phyloP scores from a whole-genome alignment of 1,284 basidiomycete species.

The Marasmius tenuissimus region DNA sequence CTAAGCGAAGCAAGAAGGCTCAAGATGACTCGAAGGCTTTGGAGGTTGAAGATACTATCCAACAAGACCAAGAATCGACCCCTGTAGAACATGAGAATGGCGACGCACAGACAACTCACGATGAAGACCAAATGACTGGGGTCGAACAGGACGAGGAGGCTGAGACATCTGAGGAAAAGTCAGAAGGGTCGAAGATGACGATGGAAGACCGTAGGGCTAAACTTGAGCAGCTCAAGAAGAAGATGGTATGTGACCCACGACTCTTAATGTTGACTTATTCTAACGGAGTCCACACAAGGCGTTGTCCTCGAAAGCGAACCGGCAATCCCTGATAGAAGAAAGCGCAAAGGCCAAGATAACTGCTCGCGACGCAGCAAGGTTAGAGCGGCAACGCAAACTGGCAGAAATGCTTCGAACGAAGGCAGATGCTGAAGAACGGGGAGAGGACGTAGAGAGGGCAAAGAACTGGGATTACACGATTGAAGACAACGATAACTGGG shows the following conservation, averaged over 20 bases:
- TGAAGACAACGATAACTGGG: constrained; percentile 94
- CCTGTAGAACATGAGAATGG: constrained; percentile 12
- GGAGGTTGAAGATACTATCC: not conserved
- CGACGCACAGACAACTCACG: not conserved
- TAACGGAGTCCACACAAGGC: constrained; percentile 44
- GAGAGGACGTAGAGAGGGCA: constrained; percentile 74
- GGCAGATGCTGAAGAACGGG: constrained; percentile 84
- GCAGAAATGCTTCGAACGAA: constrained; percentile 87
- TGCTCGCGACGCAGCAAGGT: constrained; percentile 74
- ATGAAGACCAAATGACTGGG: constrained; percentile 16
- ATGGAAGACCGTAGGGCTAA: constrained; percentile 79
- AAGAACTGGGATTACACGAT: constrained; percentile 95
- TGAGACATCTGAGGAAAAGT: not conserved
- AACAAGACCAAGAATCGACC: not conserved
- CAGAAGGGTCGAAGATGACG: constrained; percentile 34
- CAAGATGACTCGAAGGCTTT: constrained; percentile 5
- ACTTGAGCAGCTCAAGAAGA: constrained; percentile 71
- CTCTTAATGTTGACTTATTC: not conserved
- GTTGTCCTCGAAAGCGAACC: constrained; percentile 77
- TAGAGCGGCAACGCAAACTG: constrained; percentile 86
- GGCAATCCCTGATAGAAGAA: constrained; percentile 82
- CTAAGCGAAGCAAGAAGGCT: constrained; percentile 14
- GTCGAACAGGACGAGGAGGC: not conserved
- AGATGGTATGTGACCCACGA: constrained; percentile 60
- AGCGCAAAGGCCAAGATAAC: constrained; percentile 73